Conservation (phyloP, 768 basidiomycete species). For the Mycena venus region DNA sequence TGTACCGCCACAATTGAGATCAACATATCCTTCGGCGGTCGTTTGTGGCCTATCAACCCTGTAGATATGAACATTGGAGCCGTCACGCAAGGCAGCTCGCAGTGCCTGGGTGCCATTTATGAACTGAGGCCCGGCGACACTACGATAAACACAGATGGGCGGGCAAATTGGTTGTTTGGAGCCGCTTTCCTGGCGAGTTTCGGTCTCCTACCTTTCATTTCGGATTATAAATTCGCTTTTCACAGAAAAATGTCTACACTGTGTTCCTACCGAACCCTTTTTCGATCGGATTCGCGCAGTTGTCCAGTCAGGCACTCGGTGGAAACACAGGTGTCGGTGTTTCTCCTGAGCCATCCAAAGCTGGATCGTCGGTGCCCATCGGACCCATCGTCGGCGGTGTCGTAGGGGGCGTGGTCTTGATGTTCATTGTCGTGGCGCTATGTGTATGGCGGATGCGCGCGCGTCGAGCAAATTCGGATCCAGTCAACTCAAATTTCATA, state of each 20-base stretch:
- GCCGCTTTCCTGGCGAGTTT: not conserved
- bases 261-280: not conserved
- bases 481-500: not conserved
- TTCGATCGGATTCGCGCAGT: not conserved
- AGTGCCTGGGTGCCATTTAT: slow-evolving; percentile 17
- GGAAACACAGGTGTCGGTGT: not conserved
- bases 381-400: not conserved
- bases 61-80: slow-evolving; percentile 14
- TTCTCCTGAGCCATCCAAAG: not conserved
- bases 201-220: not conserved
- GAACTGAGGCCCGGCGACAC: not conserved
- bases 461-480: not conserved
- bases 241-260: not conserved
- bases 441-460: not conserved
- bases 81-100: not conserved
- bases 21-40: slow-evolving; percentile 16
- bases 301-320: not conserved
- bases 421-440: not conserved
- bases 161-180: slow-evolving; percentile 2
- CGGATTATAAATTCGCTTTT: not conserved
- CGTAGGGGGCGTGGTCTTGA: not conserved
- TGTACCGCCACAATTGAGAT: not conserved
- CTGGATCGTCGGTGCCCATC: not conserved
- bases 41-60: slow-evolving; percentile 3
- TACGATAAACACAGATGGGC: not conserved